Evolutionary conservation across 2,329 filamentous ascomycete genomes (phyloP).

Genomic region (Zasmidium angulare): DNA sequence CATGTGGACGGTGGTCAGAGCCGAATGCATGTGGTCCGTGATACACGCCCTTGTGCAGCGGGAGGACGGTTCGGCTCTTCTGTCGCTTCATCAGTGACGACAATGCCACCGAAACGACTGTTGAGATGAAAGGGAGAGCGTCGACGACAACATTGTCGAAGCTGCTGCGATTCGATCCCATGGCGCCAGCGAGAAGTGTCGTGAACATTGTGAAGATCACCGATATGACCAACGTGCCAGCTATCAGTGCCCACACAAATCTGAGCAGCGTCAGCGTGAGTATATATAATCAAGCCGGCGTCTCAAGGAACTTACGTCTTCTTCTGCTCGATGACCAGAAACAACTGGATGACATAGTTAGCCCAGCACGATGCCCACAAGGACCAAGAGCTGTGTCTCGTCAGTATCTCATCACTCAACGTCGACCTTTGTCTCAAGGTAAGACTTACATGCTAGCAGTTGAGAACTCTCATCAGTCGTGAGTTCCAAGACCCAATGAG

Average conservation of each 20-base stretch:
- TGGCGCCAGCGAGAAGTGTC: background rate
- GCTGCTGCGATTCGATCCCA: background rate
- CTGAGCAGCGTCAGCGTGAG: background rate
- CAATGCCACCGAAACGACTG: background rate
- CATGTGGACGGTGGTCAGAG: no score
- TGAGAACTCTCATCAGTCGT: background rate
- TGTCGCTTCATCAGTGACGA: background rate
- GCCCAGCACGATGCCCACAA: background rate
- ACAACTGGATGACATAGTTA: background rate
- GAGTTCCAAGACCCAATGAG: background rate
- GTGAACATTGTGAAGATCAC: background rate
- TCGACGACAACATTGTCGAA: background rate
- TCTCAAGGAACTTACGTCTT: background rate
- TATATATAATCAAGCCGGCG: background rate
- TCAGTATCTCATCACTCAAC: background rate
- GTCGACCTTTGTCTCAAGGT: background rate
- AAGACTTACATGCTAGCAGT: background rate
- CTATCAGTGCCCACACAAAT: background rate
- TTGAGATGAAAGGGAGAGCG: background rate
- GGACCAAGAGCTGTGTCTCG: background rate
- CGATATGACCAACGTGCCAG: background rate
- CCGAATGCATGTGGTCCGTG: no score
- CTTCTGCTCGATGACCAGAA: background rate
- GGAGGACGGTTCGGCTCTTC: background rate
- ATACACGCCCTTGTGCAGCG: background rate